A percentile compares a stretch with the other conserved stretches of the same genome.
These are phyloP conservation scores for Colletotrichum magnum DNA, from an alignment of 2,329 filamentous ascomycete genomes.

Conservation along the genomic window DNA sequence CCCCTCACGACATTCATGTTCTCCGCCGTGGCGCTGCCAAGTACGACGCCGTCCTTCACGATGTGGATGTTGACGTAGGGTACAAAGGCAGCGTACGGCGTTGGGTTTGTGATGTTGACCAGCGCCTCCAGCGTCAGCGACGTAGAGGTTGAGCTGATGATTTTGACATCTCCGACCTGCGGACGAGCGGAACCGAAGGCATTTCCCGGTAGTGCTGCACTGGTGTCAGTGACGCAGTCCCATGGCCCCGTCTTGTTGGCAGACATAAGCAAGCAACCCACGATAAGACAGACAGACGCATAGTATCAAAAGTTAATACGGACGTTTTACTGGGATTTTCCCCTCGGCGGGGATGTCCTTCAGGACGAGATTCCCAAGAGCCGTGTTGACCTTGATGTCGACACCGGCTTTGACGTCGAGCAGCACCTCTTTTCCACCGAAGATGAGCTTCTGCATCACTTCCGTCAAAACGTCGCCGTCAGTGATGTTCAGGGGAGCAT, in stretches of 20 bases:
- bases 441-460: constrained; percentile 84
- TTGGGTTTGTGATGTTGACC: constrained; percentile 92
- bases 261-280: constrained; percentile 39
- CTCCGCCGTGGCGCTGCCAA: constrained; percentile 81
- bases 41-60: constrained; percentile 77
- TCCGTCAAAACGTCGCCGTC: constrained; percentile 84
- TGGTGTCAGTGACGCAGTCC: constrained; percentile 50
- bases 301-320: constrained; percentile 72
- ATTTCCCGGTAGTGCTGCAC: constrained; percentile 71
- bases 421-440: constrained; percentile 77
- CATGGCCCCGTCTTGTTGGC: constrained; percentile 9
- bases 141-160: constrained; percentile 79
- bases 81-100: constrained; percentile 85
- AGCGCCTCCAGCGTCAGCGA: constrained; percentile 79
- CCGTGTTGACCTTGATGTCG: constrained; percentile 85
- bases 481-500: constrained; percentile 87
- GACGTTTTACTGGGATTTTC: constrained; percentile 92
- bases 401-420: constrained; percentile 85
- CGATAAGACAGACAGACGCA: constrained; percentile 54
- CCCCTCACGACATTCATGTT: constrained; percentile 77
- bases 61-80: constrained; percentile 86
- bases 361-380: constrained; percentile 84
- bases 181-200: constrained; percentile 67
- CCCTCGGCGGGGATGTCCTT: constrained; percentile 90
- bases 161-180: constrained; percentile 77